phyloP scores from a whole-genome alignment of 2,329 filamentous ascomycete species.

The Colletotrichum cuscutae region DNA sequence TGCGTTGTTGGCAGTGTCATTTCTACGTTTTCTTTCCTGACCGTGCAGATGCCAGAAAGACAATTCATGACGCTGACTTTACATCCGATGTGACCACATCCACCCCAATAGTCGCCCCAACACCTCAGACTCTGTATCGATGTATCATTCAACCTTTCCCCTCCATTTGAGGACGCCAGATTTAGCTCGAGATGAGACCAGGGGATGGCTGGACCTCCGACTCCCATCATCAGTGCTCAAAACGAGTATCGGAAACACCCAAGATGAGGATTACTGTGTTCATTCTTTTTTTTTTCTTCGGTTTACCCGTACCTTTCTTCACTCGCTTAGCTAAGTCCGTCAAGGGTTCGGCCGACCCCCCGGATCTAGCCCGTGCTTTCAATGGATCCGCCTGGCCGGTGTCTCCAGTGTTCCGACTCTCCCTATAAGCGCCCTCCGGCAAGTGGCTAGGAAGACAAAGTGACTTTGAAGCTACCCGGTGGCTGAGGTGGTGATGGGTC shows the following conservation, averaged over 20 bases:
- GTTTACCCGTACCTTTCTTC: no score
- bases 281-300: no score
- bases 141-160: not conserved
- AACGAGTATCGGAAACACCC: no score
- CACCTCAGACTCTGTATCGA: no score
- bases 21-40: not conserved
- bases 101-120: not conserved
- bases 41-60: not conserved
- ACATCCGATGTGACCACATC: not conserved
- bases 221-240: no score
- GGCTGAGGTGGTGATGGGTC: not conserved
- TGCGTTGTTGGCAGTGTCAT: not conserved
- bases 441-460: constrained; percentile 1
- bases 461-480: not conserved
- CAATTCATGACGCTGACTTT: constrained; percentile 3
- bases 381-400: not conserved
- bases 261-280: not conserved
- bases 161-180: not conserved
- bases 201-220: no score
- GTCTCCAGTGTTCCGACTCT: not conserved
- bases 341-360: not conserved
- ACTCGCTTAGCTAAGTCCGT: no score
- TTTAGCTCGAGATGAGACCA: not conserved
- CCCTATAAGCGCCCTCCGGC: not conserved
- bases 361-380: not conserved